Evolutionary conservation across 1,284 basidiomycete species (phyloP), one percentile per base, ranked within the genome.

Genomic region (Earliella scabrosa): DNA sequence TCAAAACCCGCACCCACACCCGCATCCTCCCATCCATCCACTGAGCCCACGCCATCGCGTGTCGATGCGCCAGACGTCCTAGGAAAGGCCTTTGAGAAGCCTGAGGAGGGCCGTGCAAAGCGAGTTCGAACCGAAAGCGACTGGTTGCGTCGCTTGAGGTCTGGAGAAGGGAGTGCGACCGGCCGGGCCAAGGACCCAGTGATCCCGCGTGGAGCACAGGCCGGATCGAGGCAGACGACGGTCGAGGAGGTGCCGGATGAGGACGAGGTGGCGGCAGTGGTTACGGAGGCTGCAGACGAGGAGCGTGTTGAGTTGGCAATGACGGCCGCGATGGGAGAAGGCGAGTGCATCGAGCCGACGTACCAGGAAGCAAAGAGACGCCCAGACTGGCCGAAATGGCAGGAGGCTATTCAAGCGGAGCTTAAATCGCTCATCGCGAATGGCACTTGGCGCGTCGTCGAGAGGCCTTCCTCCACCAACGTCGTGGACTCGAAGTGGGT

Each of bases 381-480:
- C n/a, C 55, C 58, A 1, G 63, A 73, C 50, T n/a, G n/a, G n/a
- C n/a, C n/a, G n/a, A n/a, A n/a, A n/a, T n/a, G n/a, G n/a, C n/a
- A n/a, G n/a, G n/a, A 54, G 18, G 71, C 68, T 0, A 69, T 72
- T n/a, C 34, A 67, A 9, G 64, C 56, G 16, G 72, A 75, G 52
- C 50, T 74, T 9, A 45, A 54, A 2, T 58, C 48, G 1, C 55
- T 71, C 10, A 45, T 55, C 6, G 49, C 43, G 16, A 64, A 63
- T 35, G 54, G 54, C 2, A 71, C 68, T 1, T 73, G 68, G 66
- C 40, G 34, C 1, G 31, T 71, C 18, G 65, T 65, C 13, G 24
- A 59, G 0, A 43, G 58, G 0, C 72, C 71, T 0, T 16, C 38
- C 6, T 62, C 45, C 3, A 57, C 47, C 4, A 68, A 71, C 23